These are phyloP conservation scores for Sphagnum contortum DNA, from an alignment of 225 moss, liverwort and hornwort genomes.

Conservation along the genomic window DNA sequence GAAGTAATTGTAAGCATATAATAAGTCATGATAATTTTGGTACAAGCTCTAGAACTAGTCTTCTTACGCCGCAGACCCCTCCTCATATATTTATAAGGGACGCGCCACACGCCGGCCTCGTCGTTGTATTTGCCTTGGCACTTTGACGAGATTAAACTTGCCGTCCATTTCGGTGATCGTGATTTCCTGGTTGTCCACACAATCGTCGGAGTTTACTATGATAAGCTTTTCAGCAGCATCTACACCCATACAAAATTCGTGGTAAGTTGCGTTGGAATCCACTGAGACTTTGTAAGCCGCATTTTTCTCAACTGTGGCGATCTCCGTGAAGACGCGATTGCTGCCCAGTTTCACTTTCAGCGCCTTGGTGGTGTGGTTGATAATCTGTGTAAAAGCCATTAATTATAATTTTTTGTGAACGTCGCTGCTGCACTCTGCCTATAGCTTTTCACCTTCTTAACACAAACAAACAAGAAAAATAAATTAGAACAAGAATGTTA, in stretches of 20 bases:
- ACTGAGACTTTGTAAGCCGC: constrained; percentile 5
- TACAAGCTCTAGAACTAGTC: no score
- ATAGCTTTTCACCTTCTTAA: no score
- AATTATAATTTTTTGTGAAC: background rate
- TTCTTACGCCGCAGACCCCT: no score
- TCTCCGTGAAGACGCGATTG: constrained; percentile 1
- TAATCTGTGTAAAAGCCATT: constrained; percentile 17
- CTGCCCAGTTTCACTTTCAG: constrained; percentile 10
- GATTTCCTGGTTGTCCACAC: constrained; percentile 19
- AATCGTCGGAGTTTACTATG: constrained; percentile 19
- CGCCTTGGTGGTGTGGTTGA: constrained; percentile 10
- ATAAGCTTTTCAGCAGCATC: constrained; percentile 10
- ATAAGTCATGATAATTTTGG: no score
- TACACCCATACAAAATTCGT: constrained; percentile 9
- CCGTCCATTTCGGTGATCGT: constrained; percentile 10
- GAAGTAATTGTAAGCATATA: no score
- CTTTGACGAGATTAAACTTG: constrained; percentile 8
- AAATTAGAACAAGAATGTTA: no score
- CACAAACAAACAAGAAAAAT: no score
- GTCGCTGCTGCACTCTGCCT: no score
- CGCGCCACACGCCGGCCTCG: no score
- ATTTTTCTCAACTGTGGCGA: constrained; percentile 11
- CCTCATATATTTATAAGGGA: no score
- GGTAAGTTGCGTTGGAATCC: constrained; percentile 10
- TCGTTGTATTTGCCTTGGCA: constrained; percentile 1